phyloP scores from a whole-genome alignment of 2,329 filamentous ascomycete species.

The Stromatinia cepivora region DNA sequence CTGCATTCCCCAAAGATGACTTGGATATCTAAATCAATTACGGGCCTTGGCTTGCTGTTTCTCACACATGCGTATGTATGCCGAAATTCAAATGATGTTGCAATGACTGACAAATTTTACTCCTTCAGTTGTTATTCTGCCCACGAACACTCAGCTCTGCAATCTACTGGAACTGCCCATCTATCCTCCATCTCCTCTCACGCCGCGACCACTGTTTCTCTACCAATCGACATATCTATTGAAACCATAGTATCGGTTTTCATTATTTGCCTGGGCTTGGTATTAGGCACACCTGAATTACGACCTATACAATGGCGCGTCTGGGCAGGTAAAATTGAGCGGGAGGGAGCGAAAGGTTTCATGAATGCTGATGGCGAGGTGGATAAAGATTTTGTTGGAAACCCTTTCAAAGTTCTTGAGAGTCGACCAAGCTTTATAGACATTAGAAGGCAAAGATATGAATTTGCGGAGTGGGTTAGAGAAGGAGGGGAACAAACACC shows the following conservation, averaged over 20 bases:
- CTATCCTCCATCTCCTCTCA: constrained; percentile 48
- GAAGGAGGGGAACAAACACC: constrained; percentile 32
- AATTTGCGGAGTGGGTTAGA: constrained; percentile 75
- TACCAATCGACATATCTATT: constrained; percentile 84
- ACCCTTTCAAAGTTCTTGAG: constrained; percentile 79
- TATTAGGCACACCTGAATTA: constrained; percentile 72
- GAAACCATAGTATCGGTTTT: constrained; percentile 82
- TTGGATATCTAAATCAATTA: constrained; percentile 69
- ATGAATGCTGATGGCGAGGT: constrained; percentile 60
- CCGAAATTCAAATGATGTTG: constrained; percentile 9
- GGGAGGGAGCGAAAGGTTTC: constrained; percentile 65
- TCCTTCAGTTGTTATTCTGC: constrained; percentile 86
- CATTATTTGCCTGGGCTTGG: constrained; percentile 79
- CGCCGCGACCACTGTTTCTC: constrained; percentile 46
- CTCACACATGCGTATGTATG: constrained; percentile 79
- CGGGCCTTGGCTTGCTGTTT: constrained; percentile 72
- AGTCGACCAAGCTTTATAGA: constrained; percentile 83
- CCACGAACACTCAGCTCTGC: constrained; percentile 82
- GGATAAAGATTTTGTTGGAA: constrained; percentile 69
- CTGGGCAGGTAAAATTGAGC: constrained; percentile 83
- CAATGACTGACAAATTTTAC: constrained; percentile 7
- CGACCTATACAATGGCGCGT: constrained; percentile 82
- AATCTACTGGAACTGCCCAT: constrained; percentile 55
- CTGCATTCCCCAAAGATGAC: constrained; percentile 55
- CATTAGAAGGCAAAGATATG: constrained; percentile 75